Conservation (phyloP, 306 rosid species). For the Luffa aegyptiaca region DNA sequence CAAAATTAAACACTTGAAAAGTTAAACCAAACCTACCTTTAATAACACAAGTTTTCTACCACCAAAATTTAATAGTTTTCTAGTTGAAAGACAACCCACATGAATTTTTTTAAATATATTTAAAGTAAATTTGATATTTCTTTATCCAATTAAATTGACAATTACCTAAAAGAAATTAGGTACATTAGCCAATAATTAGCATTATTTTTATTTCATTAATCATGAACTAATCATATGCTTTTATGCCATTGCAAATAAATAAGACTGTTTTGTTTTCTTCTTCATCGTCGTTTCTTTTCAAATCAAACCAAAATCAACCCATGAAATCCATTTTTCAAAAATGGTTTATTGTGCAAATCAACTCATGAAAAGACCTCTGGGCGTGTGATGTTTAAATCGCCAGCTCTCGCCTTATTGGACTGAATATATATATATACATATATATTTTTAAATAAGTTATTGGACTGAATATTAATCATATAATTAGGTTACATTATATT, state of each 20-base stretch:
- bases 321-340: neutral
- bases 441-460: too few species aligned
- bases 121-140: too few species aligned
- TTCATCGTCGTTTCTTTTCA: neutral
- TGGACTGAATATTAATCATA: neutral
- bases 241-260: neutral
- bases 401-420: neutral
- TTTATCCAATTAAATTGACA: too few species aligned
- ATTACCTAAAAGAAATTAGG: too few species aligned
- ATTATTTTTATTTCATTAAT: neutral
- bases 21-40: too few species aligned
- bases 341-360: neutral
- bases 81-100: too few species aligned
- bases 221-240: neutral
- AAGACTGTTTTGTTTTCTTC: neutral
- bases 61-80: too few species aligned
- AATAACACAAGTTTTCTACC: too few species aligned
- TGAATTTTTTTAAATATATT: too few species aligned
- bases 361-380: neutral
- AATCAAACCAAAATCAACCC: neutral
- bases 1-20: too few species aligned
- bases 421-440: too few species aligned
- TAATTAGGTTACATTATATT: too few species aligned
- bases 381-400: neutral
- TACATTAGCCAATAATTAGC: neutral